Percentiles rank a stretch among this genome's conserved stretches.
phyloP scores from a whole-genome alignment of 2,329 filamentous ascomycete species.

The Aspergillus spinulosporus region DNA sequence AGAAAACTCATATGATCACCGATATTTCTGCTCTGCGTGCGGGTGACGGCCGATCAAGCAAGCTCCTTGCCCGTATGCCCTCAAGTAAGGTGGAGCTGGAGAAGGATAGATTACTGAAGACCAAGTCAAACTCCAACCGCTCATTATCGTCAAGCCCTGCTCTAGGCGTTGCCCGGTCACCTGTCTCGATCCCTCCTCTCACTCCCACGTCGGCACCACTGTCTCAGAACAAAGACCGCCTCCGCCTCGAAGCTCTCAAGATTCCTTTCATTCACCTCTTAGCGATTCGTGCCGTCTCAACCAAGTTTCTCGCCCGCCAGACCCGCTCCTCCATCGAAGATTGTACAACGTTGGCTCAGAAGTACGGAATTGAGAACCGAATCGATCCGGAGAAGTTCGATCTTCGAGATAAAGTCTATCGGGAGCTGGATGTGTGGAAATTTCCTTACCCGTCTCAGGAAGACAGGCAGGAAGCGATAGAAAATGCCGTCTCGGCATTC shows the following conservation, averaged over 20 bases:
- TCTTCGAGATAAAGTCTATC: conserved; percentile 60
- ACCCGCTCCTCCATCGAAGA: conserved; percentile 53
- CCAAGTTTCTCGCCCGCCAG: conserved; percentile 49
- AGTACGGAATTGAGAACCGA: conserved; percentile 54
- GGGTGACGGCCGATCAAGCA: conserved; percentile 35
- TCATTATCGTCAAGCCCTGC: conserved; percentile 46
- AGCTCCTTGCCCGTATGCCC: conserved; percentile 33
- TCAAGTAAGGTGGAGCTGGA: conserved; percentile 42
- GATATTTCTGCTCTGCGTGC: conserved; percentile 38
- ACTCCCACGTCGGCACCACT: conserved; percentile 48
- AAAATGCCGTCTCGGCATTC: conserved; percentile 63
- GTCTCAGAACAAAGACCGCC: conserved; percentile 38
- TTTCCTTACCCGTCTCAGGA: conserved; percentile 59
- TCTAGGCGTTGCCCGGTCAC: conserved; percentile 39
- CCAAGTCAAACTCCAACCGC: conserved; percentile 32
- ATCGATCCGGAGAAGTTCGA: conserved; percentile 53
- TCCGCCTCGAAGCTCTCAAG: conserved; percentile 47
- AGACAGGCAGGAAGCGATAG: conserved; percentile 60
- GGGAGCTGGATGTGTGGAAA: conserved; percentile 62
- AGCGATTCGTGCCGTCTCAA: conserved; percentile 52
- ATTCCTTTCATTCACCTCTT: conserved; percentile 54
- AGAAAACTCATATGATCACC: conserved; percentile 49
- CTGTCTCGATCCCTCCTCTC: conserved; percentile 33
- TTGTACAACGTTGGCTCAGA: conserved; percentile 49
- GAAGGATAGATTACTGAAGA: conserved; percentile 45